phyloP scores from a whole-genome alignment of 352 stramenopile species.

The Hyphochytrium catenoides region DNA sequence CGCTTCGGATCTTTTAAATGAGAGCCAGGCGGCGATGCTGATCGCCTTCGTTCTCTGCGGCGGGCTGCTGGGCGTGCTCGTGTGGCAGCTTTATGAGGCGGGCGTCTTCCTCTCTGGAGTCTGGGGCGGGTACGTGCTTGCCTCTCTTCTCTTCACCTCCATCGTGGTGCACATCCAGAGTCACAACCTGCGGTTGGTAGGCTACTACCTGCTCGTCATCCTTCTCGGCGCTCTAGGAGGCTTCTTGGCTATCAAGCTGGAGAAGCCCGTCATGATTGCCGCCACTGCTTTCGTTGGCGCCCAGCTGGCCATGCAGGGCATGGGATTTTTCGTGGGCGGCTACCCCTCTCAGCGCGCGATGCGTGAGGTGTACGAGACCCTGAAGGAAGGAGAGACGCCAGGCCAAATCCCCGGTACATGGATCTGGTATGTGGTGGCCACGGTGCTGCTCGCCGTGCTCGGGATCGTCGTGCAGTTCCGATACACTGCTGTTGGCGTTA shows the following conservation, averaged over 20 bases:
- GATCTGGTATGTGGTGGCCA: constrained; percentile 21
- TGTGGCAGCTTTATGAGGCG: constrained; percentile 19
- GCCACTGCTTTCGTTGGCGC: constrained; percentile 29
- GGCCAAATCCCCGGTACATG: too few relatives aligned
- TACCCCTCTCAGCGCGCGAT: too few relatives aligned
- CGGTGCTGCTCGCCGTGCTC: constrained; percentile 23
- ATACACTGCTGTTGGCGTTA: too few relatives aligned
- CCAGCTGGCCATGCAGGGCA: constrained; percentile 21
- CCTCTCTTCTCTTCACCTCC: constrained; percentile 24
- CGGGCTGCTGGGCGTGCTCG: constrained; percentile 13
- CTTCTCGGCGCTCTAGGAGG: constrained; percentile 17
- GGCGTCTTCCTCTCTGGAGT: constrained; percentile 20
- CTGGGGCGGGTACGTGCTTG: constrained; percentile 15
- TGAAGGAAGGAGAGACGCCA: too few relatives aligned
- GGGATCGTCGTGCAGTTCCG: constrained; percentile 28
- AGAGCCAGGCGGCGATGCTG: too few relatives aligned
- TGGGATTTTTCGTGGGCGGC: constrained; percentile 34
- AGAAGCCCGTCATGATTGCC: constrained; percentile 24
- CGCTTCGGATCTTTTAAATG: too few relatives aligned
- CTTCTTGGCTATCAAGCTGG: constrained; percentile 22
- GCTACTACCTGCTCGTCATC: constrained; percentile 20
- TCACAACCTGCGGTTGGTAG: too few relatives aligned
- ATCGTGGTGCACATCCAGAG: constrained; percentile 19
- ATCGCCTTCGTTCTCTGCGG: too few relatives aligned
- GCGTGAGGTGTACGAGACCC: too few relatives aligned